A percentile compares a stretch with the other conserved stretches of the same genome.
Evolutionary conservation across 345 rosid genomes (phyloP).

Genomic region (Nephelium lappaceum): DNA sequence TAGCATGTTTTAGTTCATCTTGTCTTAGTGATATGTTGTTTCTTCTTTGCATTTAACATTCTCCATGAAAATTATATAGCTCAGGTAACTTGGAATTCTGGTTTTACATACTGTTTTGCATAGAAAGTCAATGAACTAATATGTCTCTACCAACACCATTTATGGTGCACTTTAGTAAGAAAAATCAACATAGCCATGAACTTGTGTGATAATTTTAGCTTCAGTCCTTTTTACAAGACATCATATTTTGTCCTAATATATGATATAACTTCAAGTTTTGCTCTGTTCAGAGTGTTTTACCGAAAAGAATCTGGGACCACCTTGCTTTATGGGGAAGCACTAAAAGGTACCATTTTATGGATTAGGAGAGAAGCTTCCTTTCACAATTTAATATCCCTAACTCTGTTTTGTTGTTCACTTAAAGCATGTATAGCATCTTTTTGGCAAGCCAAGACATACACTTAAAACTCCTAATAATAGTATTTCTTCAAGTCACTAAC

Average conservation of each 20-base stretch:
- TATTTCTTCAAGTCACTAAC: background rate
- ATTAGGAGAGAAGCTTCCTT: constrained; percentile 45
- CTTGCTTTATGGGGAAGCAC: constrained; percentile 31
- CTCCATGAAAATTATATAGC: constrained; percentile 2
- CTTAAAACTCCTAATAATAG: background rate
- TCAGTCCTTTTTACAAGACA: constrained; percentile 6
- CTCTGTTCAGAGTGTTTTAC: constrained; percentile 17
- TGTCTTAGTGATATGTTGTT: background rate
- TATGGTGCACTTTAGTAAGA: constrained; percentile 7
- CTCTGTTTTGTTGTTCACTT: constrained; percentile 18
- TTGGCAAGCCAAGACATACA: constrained; percentile 14
- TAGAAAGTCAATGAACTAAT: background rate
- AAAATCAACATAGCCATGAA: background rate
- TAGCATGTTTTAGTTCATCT: background rate
- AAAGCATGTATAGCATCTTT: background rate
- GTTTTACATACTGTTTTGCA: background rate
- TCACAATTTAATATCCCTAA: constrained; percentile 25
- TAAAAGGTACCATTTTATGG: constrained; percentile 19
- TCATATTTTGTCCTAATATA: background rate
- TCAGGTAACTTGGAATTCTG: background rate
- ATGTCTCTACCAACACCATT: background rate
- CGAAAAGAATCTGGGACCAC: constrained; percentile 43
- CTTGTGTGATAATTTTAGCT: background rate
- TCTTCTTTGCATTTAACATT: background rate
- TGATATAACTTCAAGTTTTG: constrained; percentile 10